Evolutionary conservation across 2,329 filamentous ascomycete genomes (phyloP).

Genomic region (Mycosphaerella sp.): DNA sequence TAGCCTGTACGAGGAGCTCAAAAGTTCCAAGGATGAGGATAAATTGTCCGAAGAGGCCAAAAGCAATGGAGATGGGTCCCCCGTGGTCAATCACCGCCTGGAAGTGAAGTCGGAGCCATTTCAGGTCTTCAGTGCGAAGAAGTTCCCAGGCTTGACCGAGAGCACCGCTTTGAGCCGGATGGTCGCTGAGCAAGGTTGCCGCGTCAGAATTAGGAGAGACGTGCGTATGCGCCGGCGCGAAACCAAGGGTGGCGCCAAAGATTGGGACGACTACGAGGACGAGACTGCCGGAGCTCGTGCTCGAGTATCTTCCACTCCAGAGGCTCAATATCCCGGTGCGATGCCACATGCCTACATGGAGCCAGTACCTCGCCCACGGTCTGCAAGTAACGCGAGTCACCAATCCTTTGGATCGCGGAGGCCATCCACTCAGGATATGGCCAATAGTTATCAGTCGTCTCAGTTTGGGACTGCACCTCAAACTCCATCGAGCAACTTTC

Average conservation of each 20-base stretch:
- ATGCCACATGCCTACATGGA: constrained; percentile 29
- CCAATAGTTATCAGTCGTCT: constrained; percentile 37
- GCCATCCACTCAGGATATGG: constrained; percentile 42
- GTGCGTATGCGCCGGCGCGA: constrained; percentile 84
- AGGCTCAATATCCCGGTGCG: constrained; percentile 20
- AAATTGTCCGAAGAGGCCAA: constrained; percentile 36
- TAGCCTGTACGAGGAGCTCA: constrained; percentile 88
- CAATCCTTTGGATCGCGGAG: constrained; percentile 34
- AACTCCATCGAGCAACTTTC: constrained; percentile 36
- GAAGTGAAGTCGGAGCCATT: constrained; percentile 86
- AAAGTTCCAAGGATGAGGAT: constrained; percentile 74
- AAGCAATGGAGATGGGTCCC: constrained; percentile 41
- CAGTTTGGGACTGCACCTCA: constrained; percentile 37
- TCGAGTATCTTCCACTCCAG: constrained; percentile 38
- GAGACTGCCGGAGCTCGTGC: constrained; percentile 44
- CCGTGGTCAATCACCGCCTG: constrained; percentile 73
- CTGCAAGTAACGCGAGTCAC: constrained; percentile 35
- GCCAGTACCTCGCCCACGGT: constrained; percentile 34
- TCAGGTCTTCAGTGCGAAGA: constrained; percentile 91
- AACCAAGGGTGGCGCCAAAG: constrained; percentile 56
- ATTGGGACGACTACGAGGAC: constrained; percentile 61
- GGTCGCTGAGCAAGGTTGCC: constrained; percentile 93
- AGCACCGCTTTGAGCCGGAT: constrained; percentile 84
- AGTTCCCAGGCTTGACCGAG: constrained; percentile 88
- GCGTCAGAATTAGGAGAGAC: constrained; percentile 90